A percentile compares a stretch with the other conserved stretches of the same genome.
Evolutionary conservation across 148 eudicot genomes (phyloP).

Genomic region (Amaranthus palmeri): DNA sequence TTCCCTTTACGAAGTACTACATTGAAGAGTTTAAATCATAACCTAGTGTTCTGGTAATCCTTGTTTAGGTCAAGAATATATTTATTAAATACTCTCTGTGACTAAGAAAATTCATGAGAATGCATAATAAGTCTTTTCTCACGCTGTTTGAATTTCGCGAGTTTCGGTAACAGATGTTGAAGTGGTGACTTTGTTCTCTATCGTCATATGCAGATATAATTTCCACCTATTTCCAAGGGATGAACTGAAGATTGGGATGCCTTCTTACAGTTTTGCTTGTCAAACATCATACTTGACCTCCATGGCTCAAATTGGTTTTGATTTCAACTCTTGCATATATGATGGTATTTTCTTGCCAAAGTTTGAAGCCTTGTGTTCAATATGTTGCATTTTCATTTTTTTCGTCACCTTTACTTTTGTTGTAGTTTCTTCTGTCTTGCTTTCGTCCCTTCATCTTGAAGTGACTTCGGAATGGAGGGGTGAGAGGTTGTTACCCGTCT

Average conservation of each 20-base stretch:
- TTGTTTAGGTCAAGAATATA: not conserved
- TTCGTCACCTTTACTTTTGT: not conserved
- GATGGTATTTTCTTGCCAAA: constrained; percentile 47
- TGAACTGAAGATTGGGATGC: constrained; percentile 76
- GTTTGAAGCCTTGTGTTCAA: constrained; percentile 1
- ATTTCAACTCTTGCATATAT: constrained; percentile 85
- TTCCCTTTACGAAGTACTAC: not conserved
- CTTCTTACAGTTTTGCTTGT: constrained; percentile 82
- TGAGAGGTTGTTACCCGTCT: not conserved
- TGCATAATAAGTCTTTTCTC: not conserved
- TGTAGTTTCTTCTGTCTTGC: not conserved
- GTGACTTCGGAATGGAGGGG: not conserved
- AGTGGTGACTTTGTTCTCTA: constrained; percentile 8
- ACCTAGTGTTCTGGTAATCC: not conserved
- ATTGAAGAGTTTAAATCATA: not conserved
- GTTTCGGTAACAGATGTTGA: not conserved
- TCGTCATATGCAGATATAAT: constrained; percentile 60
- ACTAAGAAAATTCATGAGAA: not conserved
- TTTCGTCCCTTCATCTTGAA: too few relatives aligned
- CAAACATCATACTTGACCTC: constrained; percentile 83
- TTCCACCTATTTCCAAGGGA: constrained; percentile 95
- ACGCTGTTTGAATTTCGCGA: not conserved
- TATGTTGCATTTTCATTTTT: not conserved
- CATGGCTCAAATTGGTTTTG: constrained; percentile 90
- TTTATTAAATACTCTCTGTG: not conserved